Evolutionary conservation across 169 alveolate species (phyloP), one percentile per base, ranked within the genome.

Genomic region (Cyclospora cayetanensis): DNA sequence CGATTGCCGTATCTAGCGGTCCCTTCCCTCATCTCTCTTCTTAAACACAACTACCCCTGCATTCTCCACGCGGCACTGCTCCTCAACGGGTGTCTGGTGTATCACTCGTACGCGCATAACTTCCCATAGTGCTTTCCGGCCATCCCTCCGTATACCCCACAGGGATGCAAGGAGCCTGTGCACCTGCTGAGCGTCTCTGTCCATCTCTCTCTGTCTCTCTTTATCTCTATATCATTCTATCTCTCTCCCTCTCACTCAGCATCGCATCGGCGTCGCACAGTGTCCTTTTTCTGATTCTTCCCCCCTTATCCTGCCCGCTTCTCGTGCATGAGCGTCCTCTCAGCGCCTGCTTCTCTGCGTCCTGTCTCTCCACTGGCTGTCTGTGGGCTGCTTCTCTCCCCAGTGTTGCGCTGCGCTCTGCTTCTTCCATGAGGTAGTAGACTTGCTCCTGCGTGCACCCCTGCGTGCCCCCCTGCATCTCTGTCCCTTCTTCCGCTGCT

Each of bases 1-100:
- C 74, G 90, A 0, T 77, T 80, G 5, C 53, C 90, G 4, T 80
- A 80, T 37, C 90, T 80, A 35, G 43, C 65, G 2, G 37, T 80
- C 7, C 46, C 50, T 34, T 52, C 90, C 66, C 37, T 80, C 29
- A 18, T 35, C 41, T 52, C 74, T 11, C 29, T 80, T 7, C 60
- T 80, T 35, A 53, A 53, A n/a, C 35, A 52, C 25, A 22, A 77
- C 22, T 77, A 43, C 25, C 65, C 70, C 29, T 77, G 70, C n/a
- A 77, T 77, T 12, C 31, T 46, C 5, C 87, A 77, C 27, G 70
- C 70, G 1, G 87, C 87, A 4, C 7, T 77, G 25, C 31, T 46
- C 29, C 41, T 77, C 18, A 46, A 77, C 39, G 87, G 87, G 43
- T 77, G 87, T 27, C 87, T 77, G 4, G 50, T 77, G 11, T 77